Evolutionary conservation across 164 flowering plant genomes (phyloP).

Genomic region (Vitis labrusca): DNA sequence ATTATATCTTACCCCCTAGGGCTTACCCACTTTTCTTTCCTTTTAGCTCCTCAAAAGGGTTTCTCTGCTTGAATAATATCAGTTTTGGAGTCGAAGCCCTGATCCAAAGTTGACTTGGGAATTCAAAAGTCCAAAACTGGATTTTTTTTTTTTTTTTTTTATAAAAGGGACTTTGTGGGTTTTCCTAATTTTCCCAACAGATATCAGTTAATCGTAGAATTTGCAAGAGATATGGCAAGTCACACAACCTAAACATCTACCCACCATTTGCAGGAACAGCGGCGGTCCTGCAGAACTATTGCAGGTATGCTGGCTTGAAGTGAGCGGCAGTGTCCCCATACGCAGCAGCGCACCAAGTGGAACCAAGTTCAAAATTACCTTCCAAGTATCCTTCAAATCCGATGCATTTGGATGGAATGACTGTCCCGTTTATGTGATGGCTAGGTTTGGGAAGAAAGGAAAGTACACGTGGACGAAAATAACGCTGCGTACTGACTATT

Average conservation of each 20-base stretch:
- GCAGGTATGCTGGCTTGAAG: constrained; percentile 42
- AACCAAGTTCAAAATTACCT: constrained; percentile 14
- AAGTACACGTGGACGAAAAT: constrained; percentile 14
- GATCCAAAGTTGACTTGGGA: too few relatives aligned
- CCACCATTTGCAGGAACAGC: background rate
- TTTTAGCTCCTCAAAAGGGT: too few relatives aligned
- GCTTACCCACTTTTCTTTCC: too few relatives aligned
- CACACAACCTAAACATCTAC: background rate
- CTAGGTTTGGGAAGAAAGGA: constrained; percentile 34
- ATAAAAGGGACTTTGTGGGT: too few relatives aligned
- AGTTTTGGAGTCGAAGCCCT: too few relatives aligned
- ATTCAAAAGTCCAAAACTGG: too few relatives aligned
- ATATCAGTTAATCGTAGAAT: too few relatives aligned
- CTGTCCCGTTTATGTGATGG: constrained; percentile 28
- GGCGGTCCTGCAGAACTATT: constrained; percentile 21
- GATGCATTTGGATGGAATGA: constrained; percentile 38
- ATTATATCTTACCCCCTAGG: too few relatives aligned
- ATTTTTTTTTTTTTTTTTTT: too few relatives aligned
- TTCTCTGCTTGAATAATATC: too few relatives aligned
- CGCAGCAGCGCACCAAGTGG: background rate
- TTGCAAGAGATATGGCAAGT: too few relatives aligned
- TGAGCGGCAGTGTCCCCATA: constrained; percentile 13
- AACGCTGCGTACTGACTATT: background rate
- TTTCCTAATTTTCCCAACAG: too few relatives aligned
- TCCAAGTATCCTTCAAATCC: constrained; percentile 17